Base-by-base conservation (phyloP, 495 filamentous ascomycete species). In the Xylaria castorea region DNA sequence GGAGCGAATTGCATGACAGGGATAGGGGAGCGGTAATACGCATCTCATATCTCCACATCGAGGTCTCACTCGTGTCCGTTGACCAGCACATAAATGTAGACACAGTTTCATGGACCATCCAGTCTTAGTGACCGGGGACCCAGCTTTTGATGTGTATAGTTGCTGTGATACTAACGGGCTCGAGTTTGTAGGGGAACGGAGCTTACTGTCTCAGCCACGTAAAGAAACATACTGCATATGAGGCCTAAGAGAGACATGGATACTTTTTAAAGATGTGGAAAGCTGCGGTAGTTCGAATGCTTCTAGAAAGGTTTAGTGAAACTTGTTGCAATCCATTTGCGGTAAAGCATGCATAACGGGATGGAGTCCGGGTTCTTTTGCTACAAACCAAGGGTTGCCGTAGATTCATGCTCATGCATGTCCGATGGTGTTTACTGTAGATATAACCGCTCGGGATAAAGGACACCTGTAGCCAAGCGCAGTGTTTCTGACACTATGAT, bases 321-420 rank as follows among this genome's bases (percentile, higher is more conserved):
- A 61, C 58, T 22, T 61, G 30, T 5, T 38, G 27, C 27, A 11
- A 32, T 32, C 53, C 53, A 30, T 57, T 57, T 57, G 27, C 27
- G 53, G 53, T 18, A 32, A 57, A 57, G 53, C 34, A 20, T 40
- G 58, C 32, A 61, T 38, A 22, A 38, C 11, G 18, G 12, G 30
- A 61, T 61, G 30, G 30, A 38, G 32, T 5, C 34, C 11, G 5
- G 57, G 18, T 20, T 61, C 12, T 61, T 38, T 12, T 61, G 57
- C 57, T 34, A 38, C 58, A 38, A 22, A 61, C 58, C 58, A 9
- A 22, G 58, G 58, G 12, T 40, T 61, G 58, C 20, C 32, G 22
- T 16, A 40, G 32, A 27, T 61, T 61, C 30, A 38, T 61, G 32
- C 34, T 61, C 25, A 46, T 67, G 64, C 46, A 51, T 66, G 40